Percentiles rank a stretch among this genome's conserved stretches.
Conservation (phyloP, 495 filamentous ascomycete genomes). For the Penicillium nucicola region DNA sequence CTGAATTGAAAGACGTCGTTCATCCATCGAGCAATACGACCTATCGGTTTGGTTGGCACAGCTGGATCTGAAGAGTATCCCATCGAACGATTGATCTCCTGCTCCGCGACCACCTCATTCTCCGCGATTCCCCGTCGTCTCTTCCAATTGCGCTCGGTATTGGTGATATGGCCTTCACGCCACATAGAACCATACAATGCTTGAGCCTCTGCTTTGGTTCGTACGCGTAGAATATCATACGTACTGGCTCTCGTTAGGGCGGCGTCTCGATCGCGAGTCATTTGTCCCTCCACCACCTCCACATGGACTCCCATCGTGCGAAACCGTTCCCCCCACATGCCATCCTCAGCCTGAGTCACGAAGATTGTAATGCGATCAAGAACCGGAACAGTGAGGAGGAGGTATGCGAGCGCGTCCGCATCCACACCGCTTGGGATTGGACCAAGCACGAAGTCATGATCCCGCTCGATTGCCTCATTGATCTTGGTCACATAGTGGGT, state of each 20-base stretch:
- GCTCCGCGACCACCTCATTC: conserved; percentile 2
- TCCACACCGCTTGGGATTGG: conserved; percentile 25
- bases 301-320: conserved; percentile 14
- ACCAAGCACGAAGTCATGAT: conserved; percentile 23
- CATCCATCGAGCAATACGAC: background rate
- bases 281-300: conserved; percentile 16
- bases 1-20: too few relatives aligned
- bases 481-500: conserved; percentile 20
- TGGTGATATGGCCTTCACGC: conserved; percentile 21
- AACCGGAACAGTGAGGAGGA: conserved; percentile 19
- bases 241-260: conserved; percentile 23
- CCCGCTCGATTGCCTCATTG: conserved; percentile 13
- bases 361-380: conserved; percentile 21
- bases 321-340: conserved; percentile 13
- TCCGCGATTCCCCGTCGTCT: conserved; percentile 19
- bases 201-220: conserved; percentile 17
- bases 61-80: background rate
- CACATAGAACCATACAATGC: conserved; percentile 21
- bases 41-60: too few relatives aligned
- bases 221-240: conserved; percentile 27
- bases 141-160: conserved; percentile 32
- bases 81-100: conserved; percentile 12
- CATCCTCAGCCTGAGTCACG: conserved; percentile 18
- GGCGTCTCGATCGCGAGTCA: conserved; percentile 23
- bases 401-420: conserved; percentile 25